A percentile compares a stretch with the other conserved stretches of the same genome.
phyloP scores from a whole-genome alignment of 2,329 filamentous ascomycete species.

The Botrytis porri region DNA sequence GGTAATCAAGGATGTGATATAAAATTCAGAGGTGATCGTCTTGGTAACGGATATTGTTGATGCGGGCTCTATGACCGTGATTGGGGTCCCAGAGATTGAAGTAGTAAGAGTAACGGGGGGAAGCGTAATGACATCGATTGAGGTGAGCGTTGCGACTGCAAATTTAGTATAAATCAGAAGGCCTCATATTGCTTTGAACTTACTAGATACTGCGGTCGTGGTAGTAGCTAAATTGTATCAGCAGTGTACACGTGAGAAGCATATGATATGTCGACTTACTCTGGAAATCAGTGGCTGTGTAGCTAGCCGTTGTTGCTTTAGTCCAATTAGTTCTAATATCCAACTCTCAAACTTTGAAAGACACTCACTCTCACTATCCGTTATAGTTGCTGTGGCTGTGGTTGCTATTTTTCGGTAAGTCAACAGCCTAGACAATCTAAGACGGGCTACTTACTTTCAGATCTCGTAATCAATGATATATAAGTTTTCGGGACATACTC shows the following conservation, averaged over 20 bases:
- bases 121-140: neutral
- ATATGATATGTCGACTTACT: neutral
- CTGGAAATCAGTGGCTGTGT: neutral
- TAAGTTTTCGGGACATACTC: conserved; percentile 15
- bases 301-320: neutral
- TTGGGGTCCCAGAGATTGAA: neutral
- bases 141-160: neutral
- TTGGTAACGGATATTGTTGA: conserved; percentile 1
- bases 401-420: neutral
- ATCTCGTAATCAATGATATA: conserved; percentile 12
- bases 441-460: conserved; percentile 6
- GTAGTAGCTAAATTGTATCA: neutral
- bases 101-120: neutral
- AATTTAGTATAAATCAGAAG: neutral
- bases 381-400: neutral
- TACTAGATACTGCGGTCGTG: neutral
- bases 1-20: neutral
- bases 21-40: conserved; percentile 12
- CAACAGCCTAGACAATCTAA: neutral
- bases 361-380: conserved; percentile 10
- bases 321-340: neutral
- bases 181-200: neutral
- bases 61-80: neutral
- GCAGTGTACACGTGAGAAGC: neutral
- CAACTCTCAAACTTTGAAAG: too few relatives aligned